Base-by-base conservation (phyloP, 768 basidiomycete species). In the Psilocybe sp. region DNA sequence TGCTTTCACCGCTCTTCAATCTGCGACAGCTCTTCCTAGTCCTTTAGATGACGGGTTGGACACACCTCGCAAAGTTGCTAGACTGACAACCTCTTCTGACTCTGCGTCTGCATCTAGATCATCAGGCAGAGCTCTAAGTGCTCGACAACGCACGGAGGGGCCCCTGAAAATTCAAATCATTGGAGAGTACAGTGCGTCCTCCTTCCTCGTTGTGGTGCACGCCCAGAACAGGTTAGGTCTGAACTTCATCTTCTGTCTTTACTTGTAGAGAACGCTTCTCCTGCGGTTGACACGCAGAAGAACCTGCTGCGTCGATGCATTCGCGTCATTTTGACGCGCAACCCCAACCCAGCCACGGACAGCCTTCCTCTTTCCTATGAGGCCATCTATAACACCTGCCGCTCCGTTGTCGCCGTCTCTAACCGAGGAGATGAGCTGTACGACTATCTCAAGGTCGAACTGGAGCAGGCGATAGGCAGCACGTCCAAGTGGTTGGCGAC, bases 41-140 rank as follows among this genome's bases (percentile, higher is more conserved):
- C 65, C 38, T 23, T 15, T 53, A 18, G 61, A 73, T 51, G 71
- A 75, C 50, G 75, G 74, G 68, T 76, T 72, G 61, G 78, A 71
- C 67, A 81, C 77, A 70, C 79, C 80, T 55, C 78, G 76, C 67
- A 89, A 90, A 74, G 80, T 79, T 50, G 76, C 84, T 53, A 83
- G 85, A 54, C 70, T 85, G 67, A 78, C 77, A 54, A 69, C 71
- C 59, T 83, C 86, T 73, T 81, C 78, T 67, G 85, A 88, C 70
- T 77, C 83, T 58, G 78, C 78, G 56, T 81, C 83, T 64, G 80
- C 83, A 58, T 81, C 75, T 66, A 81, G 87, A 62, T 74, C 73
- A 36, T 69, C 64, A 56, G 61, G 20, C n/a, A 51, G 46, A 19
- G 32, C 65, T 6, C 11, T 39, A 15, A 60, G 19, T 11, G 36